Base-by-base conservation (phyloP, 352 stramenopile species). In the Pythium graminicola region DNA sequence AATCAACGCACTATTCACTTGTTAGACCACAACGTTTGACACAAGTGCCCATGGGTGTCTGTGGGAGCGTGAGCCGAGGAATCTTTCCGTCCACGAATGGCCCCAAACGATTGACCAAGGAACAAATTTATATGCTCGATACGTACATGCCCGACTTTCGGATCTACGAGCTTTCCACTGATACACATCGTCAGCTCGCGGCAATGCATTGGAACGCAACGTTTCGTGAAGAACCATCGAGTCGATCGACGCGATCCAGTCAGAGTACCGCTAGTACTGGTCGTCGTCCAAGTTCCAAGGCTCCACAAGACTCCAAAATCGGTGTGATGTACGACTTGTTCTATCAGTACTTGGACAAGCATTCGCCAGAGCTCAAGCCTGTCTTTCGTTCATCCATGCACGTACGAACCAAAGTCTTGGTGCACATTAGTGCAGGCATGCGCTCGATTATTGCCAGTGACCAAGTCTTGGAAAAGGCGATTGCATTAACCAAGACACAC, bases 361-460 rank as follows among this genome's bases (percentile, higher is more conserved):
- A 76, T 50, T 72, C 72, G 17, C 70, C 63, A 20, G 57, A 73
- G 17, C 60, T 81, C 24, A 72, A 73, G 42, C 67, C 51, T 0
- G 62, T 83, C 3, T 83, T 83, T 19, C 67, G 72, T 5, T 69
- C 62, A 0, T 80, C 72, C 10, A 58, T 80, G 49, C 60, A 67
- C 20, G 72, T 95, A 23, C 67, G 70, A 26, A 89, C 86, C 75
- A 95, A 83, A 24, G 70, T 97, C 23, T 62, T 97, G 0, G 58
- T 91, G 1, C 95, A 96, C 64, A 97, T 97, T 63, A 83, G 72
- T 53, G 66, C 68, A 1, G 72, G 70, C 11, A 78, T 83, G 62
- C 63, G 65, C 27, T 54, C 60, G 9, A 65, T 83, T 19, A 57
- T 79, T 1, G 43, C 55, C 1, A 53, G 60, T 3, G 55, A 77